A percentile compares a stretch with the other conserved stretches of the same genome.
Evolutionary conservation across 495 filamentous ascomycete genomes (phyloP).

Genomic region (Trichoderma orchidacearum): DNA sequence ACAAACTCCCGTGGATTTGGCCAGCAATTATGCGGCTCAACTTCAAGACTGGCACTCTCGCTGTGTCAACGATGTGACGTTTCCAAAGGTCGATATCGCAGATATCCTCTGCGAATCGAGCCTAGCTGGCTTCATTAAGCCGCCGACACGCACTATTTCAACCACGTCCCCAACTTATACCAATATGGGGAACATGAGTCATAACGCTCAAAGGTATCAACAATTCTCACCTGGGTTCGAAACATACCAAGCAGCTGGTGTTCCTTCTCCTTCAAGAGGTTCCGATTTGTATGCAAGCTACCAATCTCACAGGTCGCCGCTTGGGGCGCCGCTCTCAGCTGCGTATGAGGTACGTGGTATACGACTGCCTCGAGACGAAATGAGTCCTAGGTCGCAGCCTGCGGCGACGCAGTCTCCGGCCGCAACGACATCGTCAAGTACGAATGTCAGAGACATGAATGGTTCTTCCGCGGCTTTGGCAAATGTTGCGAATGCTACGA

Average conservation of each 20-base stretch:
- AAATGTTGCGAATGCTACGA: not conserved
- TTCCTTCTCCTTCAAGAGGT: conserved; percentile 1
- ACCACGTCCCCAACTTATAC: not conserved
- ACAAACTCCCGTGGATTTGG: not conserved
- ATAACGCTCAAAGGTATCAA: too few species aligned
- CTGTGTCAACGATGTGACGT: not conserved
- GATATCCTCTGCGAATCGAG: not conserved
- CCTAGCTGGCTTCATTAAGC: not conserved
- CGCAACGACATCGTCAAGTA: not conserved
- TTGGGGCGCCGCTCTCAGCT: not conserved
- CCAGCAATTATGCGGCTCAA: not conserved
- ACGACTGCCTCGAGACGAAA: not conserved
- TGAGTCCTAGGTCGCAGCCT: not conserved
- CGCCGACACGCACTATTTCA: not conserved
- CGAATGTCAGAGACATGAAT: not conserved
- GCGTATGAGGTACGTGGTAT: not conserved
- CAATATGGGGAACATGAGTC: not conserved
- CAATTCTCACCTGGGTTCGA: not conserved
- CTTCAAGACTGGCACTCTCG: not conserved
- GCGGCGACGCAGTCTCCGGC: not conserved
- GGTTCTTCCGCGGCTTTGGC: not conserved
- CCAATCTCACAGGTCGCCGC: not conserved
- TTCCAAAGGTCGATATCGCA: not conserved
- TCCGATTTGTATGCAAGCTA: conserved; percentile 2
- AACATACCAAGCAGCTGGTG: conserved; percentile 8